phyloP scores from a whole-genome alignment of 2,329 filamentous ascomycete species.

The Hymenoscyphus fructigenus region DNA sequence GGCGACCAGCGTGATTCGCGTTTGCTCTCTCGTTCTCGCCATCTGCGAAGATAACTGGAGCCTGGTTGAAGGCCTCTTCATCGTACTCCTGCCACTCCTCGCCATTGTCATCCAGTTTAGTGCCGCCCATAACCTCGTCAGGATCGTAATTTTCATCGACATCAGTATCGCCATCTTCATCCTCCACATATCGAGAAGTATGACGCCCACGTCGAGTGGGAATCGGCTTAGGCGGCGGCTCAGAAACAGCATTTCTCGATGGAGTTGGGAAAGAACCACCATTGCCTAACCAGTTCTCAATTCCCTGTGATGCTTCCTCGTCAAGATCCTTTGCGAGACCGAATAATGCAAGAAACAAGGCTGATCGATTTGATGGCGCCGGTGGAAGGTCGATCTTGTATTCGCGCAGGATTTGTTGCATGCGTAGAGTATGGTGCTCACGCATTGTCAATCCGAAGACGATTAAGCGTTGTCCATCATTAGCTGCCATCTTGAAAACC shows the following conservation, averaged over 20 bases:
- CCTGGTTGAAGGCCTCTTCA: not conserved
- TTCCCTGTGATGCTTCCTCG: slow-evolving; percentile 13
- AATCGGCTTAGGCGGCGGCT: not conserved
- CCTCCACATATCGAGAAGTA: not conserved
- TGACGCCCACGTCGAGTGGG: not conserved
- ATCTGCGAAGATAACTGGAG: not conserved
- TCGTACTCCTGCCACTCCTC: slow-evolving; percentile 1
- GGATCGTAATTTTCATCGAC: not conserved
- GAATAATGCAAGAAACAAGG: slow-evolving; percentile 18
- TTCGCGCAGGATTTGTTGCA: slow-evolving; percentile 26
- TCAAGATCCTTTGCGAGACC: slow-evolving; percentile 18
- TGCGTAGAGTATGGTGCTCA: slow-evolving; percentile 25
- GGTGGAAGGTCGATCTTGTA: slow-evolving; percentile 18
- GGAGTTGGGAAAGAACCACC: slow-evolving; percentile 18
- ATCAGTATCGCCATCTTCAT: not conserved
- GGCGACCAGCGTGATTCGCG: slow-evolving; percentile 4
- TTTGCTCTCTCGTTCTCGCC: slow-evolving; percentile 15
- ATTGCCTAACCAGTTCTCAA: slow-evolving; percentile 23
- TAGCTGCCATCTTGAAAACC: slow-evolving; percentile 16
- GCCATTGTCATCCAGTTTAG: not conserved
- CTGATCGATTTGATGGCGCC: slow-evolving; percentile 13
- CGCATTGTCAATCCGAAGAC: slow-evolving; percentile 29
- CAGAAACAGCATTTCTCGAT: not conserved
- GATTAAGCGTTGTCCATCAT: slow-evolving; percentile 17
- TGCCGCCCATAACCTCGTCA: not conserved